A percentile compares a stretch with the other conserved stretches of the same genome.
phyloP scores from a whole-genome alignment of 441 rosid genomes.

The Corymbia citriodora region DNA sequence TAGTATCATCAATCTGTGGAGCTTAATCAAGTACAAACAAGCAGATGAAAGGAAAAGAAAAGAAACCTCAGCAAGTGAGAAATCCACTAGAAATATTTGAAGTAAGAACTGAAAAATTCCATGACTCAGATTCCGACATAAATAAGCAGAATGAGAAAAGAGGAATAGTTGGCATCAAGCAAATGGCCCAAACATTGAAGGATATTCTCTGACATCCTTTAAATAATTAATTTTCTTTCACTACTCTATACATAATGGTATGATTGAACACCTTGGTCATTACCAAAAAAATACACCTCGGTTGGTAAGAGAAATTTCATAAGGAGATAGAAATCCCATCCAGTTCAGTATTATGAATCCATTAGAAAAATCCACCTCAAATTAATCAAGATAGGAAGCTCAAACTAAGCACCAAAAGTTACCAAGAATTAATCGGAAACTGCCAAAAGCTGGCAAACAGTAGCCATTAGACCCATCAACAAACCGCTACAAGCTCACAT shows the following conservation, averaged over 20 bases:
- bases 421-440: too few relatives aligned
- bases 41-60: neutral
- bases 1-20: neutral
- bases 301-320: neutral
- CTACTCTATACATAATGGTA: too few relatives aligned
- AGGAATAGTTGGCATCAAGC: neutral
- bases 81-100: too few relatives aligned
- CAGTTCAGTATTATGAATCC: neutral
- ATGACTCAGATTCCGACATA: neutral
- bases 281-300: neutral
- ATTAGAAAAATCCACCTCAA: neutral
- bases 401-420: neutral
- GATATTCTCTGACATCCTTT: neutral
- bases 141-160: neutral
- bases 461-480: too few relatives aligned
- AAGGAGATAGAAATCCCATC: neutral
- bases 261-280: too few relatives aligned
- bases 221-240: too few relatives aligned
- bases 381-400: neutral
- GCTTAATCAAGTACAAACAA: neutral
- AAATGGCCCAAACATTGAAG: neutral
- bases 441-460: too few relatives aligned
- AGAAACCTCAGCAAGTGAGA: too few relatives aligned
- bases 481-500: too few relatives aligned
- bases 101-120: neutral